A percentile compares a stretch with the other conserved stretches of the same genome.
Conservation (phyloP, 2,329 filamentous ascomycete species). For the Aureobasidium sp. region DNA sequence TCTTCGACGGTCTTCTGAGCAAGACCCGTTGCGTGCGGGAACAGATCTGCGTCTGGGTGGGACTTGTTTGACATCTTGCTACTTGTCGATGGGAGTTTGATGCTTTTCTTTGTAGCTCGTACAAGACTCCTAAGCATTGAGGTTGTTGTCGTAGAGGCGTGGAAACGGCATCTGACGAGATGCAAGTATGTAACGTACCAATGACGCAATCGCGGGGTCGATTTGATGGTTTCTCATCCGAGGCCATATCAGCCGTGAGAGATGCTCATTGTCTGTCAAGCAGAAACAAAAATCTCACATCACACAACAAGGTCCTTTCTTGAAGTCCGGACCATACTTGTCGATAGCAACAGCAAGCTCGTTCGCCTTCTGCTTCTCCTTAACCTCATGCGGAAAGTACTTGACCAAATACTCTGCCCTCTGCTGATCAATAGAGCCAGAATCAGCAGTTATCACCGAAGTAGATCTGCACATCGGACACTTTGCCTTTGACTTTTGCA, state of each 20-base stretch:
- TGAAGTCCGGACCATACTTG: slow-evolving; percentile 39
- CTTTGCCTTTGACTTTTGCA: slow-evolving; percentile 74
- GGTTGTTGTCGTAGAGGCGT: not conserved
- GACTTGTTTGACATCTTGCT: slow-evolving; percentile 16
- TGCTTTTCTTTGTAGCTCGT: not conserved
- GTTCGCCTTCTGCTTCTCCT: slow-evolving; percentile 67
- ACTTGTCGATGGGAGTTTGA: not conserved
- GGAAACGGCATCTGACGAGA: not conserved
- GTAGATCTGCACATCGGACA: slow-evolving; percentile 82
- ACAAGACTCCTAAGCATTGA: not conserved
- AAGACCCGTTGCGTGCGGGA: slow-evolving; percentile 49
- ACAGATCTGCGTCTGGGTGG: slow-evolving; percentile 48
- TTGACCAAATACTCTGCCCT: slow-evolving; percentile 75
- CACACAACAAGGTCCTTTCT: slow-evolving; percentile 32
- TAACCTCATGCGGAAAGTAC: slow-evolving; percentile 82
- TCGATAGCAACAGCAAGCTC: slow-evolving; percentile 75
- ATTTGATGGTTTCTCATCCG: not conserved
- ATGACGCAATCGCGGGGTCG: slow-evolving; percentile 21
- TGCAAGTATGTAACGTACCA: not conserved
- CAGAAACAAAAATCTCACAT: too few relatives aligned
- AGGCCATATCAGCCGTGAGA: not conserved
- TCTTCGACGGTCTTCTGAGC: slow-evolving; percentile 42
- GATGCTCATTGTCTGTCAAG: too few relatives aligned
- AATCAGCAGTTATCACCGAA: slow-evolving; percentile 75
- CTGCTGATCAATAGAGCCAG: slow-evolving; percentile 73